Percentiles rank a stretch among this genome's conserved stretches.
Evolutionary conservation across 306 rosid species (phyloP).

Genomic region (Acmispon strigosus): DNA sequence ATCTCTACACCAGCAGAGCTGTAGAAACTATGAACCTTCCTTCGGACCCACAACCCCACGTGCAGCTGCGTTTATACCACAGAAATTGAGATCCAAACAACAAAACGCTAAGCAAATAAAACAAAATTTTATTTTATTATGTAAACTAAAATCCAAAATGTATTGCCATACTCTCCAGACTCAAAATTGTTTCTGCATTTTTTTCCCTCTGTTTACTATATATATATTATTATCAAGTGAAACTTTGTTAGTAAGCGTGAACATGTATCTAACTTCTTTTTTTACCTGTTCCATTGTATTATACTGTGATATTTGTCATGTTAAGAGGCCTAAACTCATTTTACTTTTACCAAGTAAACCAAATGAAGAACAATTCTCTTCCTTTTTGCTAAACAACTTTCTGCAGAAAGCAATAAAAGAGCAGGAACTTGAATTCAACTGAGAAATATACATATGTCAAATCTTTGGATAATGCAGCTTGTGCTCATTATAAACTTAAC

Average conservation of each 20-base stretch:
- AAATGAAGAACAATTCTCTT: not conserved
- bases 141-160: not conserved
- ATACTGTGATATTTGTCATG: no score
- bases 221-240: no score
- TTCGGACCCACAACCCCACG: conserved; percentile 4
- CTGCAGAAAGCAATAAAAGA: not conserved
- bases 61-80: not conserved
- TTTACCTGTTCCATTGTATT: no score
- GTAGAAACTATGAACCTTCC: not conserved
- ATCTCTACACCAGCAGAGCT: not conserved
- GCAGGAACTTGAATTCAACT: not conserved
- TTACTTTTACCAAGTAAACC: not conserved
- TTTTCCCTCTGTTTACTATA: not conserved
- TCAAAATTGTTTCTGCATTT: not conserved
- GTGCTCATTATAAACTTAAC: not conserved
- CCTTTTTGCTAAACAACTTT: not conserved
- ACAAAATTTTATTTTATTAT: not conserved
- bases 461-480: not conserved
- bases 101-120: not conserved
- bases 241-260: not conserved
- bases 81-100: not conserved
- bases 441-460: not conserved
- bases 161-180: not conserved
- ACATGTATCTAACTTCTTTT: no score
- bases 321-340: not conserved